Percentiles rank a stretch among this genome's conserved stretches.
phyloP scores from a whole-genome alignment of 139 green algal species.

The Volvox africanus region DNA sequence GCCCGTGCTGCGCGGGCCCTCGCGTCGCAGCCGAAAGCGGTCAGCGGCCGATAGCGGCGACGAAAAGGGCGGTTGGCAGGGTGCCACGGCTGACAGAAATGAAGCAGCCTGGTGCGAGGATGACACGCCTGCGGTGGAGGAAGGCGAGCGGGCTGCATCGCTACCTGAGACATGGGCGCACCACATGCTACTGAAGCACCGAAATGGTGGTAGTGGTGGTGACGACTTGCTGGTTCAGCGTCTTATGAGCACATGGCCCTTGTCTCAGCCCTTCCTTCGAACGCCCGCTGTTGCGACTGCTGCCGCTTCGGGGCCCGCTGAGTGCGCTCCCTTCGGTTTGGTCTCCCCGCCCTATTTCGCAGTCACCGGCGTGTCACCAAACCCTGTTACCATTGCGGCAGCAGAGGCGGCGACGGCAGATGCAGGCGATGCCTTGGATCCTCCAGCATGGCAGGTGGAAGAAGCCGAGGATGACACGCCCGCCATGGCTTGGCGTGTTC shows the following conservation, averaged over 20 bases:
- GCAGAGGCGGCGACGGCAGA: too few species aligned
- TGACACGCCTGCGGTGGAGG: background rate
- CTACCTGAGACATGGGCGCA: background rate
- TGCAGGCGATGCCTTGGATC: too few species aligned
- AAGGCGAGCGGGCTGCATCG: background rate
- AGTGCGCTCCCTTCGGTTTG: too few species aligned
- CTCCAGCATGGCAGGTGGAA: too few species aligned
- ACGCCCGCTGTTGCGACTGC: background rate
- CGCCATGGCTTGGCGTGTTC: too few species aligned
- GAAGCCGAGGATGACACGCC: too few species aligned
- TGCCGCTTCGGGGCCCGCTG: background rate
- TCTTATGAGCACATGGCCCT: background rate
- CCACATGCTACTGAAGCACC: background rate
- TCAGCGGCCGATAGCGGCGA: background rate
- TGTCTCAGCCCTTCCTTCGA: slow-evolving; percentile 2
- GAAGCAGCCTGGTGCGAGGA: background rate
- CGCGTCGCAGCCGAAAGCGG: slow-evolving; percentile 9
- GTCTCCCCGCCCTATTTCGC: too few species aligned
- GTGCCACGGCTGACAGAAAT: background rate
- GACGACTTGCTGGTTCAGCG: background rate
- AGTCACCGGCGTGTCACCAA: too few species aligned
- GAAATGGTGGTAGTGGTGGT: background rate
- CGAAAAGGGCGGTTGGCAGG: background rate
- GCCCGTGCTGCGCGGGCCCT: slow-evolving; percentile 20
- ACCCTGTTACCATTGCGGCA: too few species aligned